These are phyloP conservation scores for Penicillium thymicola DNA, from an alignment of 2,329 filamentous ascomycete species.

Conservation along the genomic window DNA sequence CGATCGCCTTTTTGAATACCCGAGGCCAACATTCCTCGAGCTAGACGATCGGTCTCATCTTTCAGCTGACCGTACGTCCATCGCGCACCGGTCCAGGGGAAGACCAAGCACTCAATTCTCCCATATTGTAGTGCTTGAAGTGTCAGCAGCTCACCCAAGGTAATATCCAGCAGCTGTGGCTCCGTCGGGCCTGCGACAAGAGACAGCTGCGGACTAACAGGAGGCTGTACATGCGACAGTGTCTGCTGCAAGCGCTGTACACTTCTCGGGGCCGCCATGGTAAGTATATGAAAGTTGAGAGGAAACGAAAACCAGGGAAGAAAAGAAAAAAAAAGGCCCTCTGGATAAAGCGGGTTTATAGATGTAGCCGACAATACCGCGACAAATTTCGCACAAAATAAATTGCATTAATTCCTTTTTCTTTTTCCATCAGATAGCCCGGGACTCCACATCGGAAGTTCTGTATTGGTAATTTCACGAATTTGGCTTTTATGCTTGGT, in stretches of 20 bases:
- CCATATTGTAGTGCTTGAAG: slow-evolving; percentile 66
- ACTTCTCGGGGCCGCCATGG: slow-evolving; percentile 24
- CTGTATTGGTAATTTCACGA: slow-evolving; percentile 2
- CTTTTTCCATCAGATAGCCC: slow-evolving; percentile 12
- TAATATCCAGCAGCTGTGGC: slow-evolving; percentile 67
- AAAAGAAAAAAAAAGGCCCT: not conserved
- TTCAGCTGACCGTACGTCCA: slow-evolving; percentile 69
- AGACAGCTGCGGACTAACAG: slow-evolving; percentile 38
- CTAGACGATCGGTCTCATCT: slow-evolving; percentile 59
- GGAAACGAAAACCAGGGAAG: not conserved
- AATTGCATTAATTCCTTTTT: not conserved
- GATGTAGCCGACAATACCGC: slow-evolving; percentile 11
- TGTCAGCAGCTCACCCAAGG: slow-evolving; percentile 68
- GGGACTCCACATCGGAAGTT: slow-evolving; percentile 3
- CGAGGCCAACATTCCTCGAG: slow-evolving; percentile 63
- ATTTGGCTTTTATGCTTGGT: slow-evolving; percentile 6
- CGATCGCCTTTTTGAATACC: slow-evolving; percentile 67
- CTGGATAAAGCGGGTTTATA: slow-evolving; percentile 11
- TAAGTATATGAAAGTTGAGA: not conserved
- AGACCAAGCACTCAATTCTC: slow-evolving; percentile 65
- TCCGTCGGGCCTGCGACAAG: slow-evolving; percentile 66
- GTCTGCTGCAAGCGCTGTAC: slow-evolving; percentile 33
- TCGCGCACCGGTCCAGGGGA: slow-evolving; percentile 71
- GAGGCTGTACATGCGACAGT: slow-evolving; percentile 28
- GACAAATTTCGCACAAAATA: slow-evolving; percentile 3